Base-by-base conservation (phyloP, 2,329 filamentous ascomycete genomes). In the Colletotrichum eremochloae region DNA sequence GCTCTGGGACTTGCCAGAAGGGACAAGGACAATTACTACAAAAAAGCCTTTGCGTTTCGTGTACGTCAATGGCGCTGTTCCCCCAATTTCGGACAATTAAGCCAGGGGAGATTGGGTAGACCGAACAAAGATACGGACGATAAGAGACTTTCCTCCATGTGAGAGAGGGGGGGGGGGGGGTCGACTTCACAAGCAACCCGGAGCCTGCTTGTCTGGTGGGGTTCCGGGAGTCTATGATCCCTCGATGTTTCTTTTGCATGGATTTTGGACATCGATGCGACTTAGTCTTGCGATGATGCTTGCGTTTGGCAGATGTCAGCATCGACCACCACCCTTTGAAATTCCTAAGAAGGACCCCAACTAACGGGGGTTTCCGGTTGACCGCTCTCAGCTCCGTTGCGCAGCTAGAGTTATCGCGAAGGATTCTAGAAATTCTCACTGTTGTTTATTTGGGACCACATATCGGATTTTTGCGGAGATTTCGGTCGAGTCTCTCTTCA, bases 221-320 rank as follows among this genome's bases (percentile, higher is more conserved):
- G 71, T 71, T 67, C 56, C 62, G 67, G 18, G 42, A 71, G 67
- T 73, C 71, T 73, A 73, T 73, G 71, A 73, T 73, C 71, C 62
- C 53, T 73, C 68, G 67, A 73, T 73, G 42, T 73, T 46, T 66
- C 44, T 40, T 52, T 12, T 67, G 61, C 62, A 71, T 66, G 66
- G 60, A 33, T 44, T 67, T 42, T 63, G 50, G 18, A 71, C 14
- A 73, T 73, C 62, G 68, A 73, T 73, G 68, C 68, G 62, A 62
- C 56, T 57, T 67, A 73, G 55, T 31, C 52, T 29, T 15, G 67
- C 67, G 71, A 71, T 73, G 63, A 66, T 71, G 71, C 67, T 56
- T 71, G 58, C 61, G 56, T 63, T 24, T 67, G 67, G 44, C 57
- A 66, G 40, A 69, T 64, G 67, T 58, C 71, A 70, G 64, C 67